These are phyloP conservation scores for Spizellomyces sp. DNA, from an alignment of 192 early-diverging fungal species.

Conservation along the genomic window DNA sequence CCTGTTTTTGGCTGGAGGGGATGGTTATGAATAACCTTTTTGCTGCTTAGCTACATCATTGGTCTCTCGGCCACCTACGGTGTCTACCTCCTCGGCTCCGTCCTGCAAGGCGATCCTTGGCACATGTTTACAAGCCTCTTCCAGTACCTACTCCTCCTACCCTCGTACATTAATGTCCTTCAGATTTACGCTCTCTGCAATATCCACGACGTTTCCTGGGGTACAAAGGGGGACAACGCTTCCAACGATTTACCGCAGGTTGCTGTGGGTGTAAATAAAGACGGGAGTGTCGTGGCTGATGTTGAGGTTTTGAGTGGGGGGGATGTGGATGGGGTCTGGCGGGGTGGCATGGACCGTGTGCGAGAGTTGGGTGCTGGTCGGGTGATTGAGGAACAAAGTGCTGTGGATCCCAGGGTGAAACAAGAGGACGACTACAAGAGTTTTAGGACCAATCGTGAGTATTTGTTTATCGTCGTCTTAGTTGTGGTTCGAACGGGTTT, in stretches of 20 bases:
- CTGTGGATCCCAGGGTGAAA: constrained; percentile 11
- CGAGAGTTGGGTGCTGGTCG: constrained; percentile 50
- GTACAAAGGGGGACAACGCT: constrained; percentile 88
- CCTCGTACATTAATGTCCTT: constrained; percentile 89
- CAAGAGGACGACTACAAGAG: constrained; percentile 30
- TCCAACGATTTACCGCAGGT: constrained; percentile 45
- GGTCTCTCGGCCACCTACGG: constrained; percentile 65
- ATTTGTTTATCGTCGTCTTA: neutral
- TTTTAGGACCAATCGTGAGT: constrained; percentile 48
- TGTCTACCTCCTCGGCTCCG: constrained; percentile 64
- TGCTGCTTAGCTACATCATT: constrained; percentile 2
- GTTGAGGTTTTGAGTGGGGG: constrained; percentile 41
- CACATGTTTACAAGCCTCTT: constrained; percentile 74
- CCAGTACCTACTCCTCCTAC: constrained; percentile 76
- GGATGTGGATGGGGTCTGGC: constrained; percentile 65
- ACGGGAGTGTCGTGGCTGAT: constrained; percentile 37
- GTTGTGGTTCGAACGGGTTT: neutral
- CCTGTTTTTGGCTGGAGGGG: constrained; percentile 31
- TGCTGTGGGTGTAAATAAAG: constrained; percentile 11
- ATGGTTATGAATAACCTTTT: constrained; percentile 16
- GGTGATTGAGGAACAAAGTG: constrained; percentile 39
- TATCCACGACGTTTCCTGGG: constrained; percentile 93
- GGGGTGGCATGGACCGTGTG: constrained; percentile 65
- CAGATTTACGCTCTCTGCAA: constrained; percentile 77
- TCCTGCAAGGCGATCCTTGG: constrained; percentile 75